A percentile compares a stretch with the other conserved stretches of the same genome.
Conservation (phyloP, 129 eudicot species). For the Smallanthus sonchifolius region DNA sequence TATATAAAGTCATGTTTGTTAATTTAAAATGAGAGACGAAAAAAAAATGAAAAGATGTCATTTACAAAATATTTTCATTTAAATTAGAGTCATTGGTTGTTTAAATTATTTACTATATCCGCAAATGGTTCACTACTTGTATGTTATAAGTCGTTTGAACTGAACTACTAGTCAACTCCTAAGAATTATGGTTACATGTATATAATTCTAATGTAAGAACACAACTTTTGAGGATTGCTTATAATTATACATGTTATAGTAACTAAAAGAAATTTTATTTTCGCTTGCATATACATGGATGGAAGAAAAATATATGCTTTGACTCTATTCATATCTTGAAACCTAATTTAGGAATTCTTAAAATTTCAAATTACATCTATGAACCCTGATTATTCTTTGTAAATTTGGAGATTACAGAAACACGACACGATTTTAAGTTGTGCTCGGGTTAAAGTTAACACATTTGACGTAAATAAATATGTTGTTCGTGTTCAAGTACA, state of each 20-base stretch:
- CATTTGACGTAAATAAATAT: too few species aligned
- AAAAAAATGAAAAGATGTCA: too few species aligned
- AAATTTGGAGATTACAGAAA: background rate
- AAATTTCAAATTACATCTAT: background rate
- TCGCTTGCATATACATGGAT: background rate
- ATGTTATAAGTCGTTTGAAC: background rate
- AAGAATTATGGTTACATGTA: background rate
- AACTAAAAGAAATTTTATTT: background rate
- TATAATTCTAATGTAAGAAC: background rate
- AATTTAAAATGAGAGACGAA: too few species aligned
- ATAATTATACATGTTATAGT: background rate
- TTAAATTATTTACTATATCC: background rate
- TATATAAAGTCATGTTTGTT: too few species aligned
- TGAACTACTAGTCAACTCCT: background rate
- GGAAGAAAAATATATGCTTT: background rate
- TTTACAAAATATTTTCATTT: background rate
- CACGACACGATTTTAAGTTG: too few species aligned
- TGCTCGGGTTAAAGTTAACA: too few species aligned
- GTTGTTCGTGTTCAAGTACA: too few species aligned
- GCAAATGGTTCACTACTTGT: background rate
- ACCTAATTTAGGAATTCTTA: background rate
- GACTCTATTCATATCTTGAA: background rate
- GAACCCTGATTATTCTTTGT: background rate
- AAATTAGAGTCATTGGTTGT: background rate
- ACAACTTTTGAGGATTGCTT: slow-evolving; percentile 4